phyloP scores from a whole-genome alignment of 257 asterid genomes.

The Solanum infundibuliforme region DNA sequence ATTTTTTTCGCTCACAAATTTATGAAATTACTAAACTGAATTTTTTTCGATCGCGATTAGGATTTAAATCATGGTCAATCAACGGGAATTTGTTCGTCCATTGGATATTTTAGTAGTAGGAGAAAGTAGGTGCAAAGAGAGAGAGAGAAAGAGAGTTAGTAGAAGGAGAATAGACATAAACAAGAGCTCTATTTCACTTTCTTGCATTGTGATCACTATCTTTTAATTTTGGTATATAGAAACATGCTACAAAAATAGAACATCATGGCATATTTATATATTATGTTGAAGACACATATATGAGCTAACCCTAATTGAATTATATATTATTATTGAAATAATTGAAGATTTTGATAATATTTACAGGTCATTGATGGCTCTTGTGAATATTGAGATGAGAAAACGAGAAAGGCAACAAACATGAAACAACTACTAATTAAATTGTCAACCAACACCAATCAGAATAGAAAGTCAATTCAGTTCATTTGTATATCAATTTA shows the following conservation, averaged over 20 bases:
- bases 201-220: background rate
- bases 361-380: background rate
- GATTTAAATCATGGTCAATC: background rate
- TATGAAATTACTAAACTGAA: background rate
- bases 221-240: background rate
- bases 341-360: too few species aligned
- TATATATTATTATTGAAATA: too few species aligned
- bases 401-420: background rate
- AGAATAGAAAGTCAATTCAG: background rate
- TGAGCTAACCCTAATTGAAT: background rate
- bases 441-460: background rate
- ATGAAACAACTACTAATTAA: background rate
- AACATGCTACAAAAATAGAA: background rate
- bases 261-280: background rate
- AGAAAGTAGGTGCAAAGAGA: background rate
- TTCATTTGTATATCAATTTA: too few species aligned
- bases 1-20: background rate
- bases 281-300: background rate
- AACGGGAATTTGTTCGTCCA: background rate
- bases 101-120: background rate
- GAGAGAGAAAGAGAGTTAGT: background rate
- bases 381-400: background rate
- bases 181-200: constrained; percentile 17
- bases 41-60: background rate
- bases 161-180: constrained; percentile 4